phyloP scores from a whole-genome alignment of 495 filamentous ascomycete genomes.

The Xylaria telfairii region DNA sequence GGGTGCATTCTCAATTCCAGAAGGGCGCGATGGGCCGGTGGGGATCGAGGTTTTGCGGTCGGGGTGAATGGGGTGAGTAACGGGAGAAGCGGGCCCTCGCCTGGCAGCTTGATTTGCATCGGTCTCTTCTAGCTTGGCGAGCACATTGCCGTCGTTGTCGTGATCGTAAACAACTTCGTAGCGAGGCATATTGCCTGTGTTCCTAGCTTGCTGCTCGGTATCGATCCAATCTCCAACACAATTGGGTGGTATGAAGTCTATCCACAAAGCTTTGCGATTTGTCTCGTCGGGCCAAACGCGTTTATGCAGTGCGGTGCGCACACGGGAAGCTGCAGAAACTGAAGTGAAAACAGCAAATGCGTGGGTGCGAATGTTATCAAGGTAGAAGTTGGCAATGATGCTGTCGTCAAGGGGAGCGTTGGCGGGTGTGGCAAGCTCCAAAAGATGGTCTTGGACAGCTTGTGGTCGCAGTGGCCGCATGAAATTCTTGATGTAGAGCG shows the following conservation, averaged over 20 bases:
- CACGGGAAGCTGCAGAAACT: slow-evolving; percentile 74
- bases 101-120: slow-evolving; percentile 30
- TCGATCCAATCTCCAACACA: slow-evolving; percentile 76
- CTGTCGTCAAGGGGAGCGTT: slow-evolving; percentile 54
- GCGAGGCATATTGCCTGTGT: slow-evolving; percentile 56
- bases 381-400: slow-evolving; percentile 70
- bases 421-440: slow-evolving; percentile 67
- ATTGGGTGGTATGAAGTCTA: slow-evolving; percentile 86
- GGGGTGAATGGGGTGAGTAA: slow-evolving; percentile 24
- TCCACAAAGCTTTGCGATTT: slow-evolving; percentile 82
- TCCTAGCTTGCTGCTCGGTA: slow-evolving; percentile 61
- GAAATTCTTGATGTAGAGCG: slow-evolving; percentile 89
- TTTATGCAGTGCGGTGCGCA: slow-evolving; percentile 76
- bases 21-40: slow-evolving; percentile 47
- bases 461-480: slow-evolving; percentile 81
- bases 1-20: slow-evolving; percentile 50
- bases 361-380: slow-evolving; percentile 87
- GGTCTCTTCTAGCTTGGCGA: slow-evolving; percentile 57
- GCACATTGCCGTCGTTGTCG: slow-evolving; percentile 60
- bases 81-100: slow-evolving; percentile 26
- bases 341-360: slow-evolving; percentile 76
- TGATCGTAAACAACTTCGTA: slow-evolving; percentile 52
- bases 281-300: slow-evolving; percentile 86
- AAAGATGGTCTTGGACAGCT: slow-evolving; percentile 69
- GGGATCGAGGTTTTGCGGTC: slow-evolving; percentile 37